Conservation (phyloP, 1,139 yeast genomes). For the Yamadazyma triangularis region DNA sequence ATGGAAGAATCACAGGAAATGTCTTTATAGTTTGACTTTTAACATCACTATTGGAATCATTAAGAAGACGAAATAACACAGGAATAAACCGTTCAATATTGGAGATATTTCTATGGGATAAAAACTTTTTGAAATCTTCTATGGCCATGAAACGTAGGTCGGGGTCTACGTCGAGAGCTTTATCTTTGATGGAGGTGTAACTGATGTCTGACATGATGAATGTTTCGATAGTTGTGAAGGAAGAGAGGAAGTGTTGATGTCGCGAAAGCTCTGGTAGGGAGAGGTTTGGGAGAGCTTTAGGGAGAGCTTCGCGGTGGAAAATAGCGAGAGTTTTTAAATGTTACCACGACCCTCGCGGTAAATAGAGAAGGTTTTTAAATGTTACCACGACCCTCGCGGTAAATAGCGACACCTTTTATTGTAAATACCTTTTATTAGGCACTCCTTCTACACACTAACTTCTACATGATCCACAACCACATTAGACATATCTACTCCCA, state of each 20-base stretch:
- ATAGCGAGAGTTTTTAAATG: too few species aligned
- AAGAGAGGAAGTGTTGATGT: not conserved
- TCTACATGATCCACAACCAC: too few species aligned
- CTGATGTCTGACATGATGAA: slow-evolving; percentile 1
- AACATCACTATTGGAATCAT: slow-evolving; percentile 71
- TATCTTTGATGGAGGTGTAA: slow-evolving; percentile 33
- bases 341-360: too few species aligned
- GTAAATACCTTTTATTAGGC: too few species aligned
- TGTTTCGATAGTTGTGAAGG: slow-evolving; percentile 16
- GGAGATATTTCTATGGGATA: slow-evolving; percentile 21
- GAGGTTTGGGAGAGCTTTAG: too few species aligned
- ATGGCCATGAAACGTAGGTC: slow-evolving; percentile 86
- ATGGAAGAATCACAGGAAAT: slow-evolving; percentile 39
- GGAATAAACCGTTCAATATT: slow-evolving; percentile 40
- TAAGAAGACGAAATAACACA: slow-evolving; percentile 48
- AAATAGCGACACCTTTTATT: too few species aligned
- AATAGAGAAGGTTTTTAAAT: too few species aligned
- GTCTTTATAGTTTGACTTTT: slow-evolving; percentile 71
- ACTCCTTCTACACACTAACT: too few species aligned
- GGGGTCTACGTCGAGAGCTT: slow-evolving; percentile 67
- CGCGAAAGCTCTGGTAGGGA: too few species aligned
- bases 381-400: too few species aligned
- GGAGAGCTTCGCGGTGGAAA: too few species aligned
- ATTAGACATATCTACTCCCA: too few species aligned
- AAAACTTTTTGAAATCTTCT: slow-evolving; percentile 60